Evolutionary conservation across 306 rosid genomes (phyloP), one percentile per base, ranked within the genome.

Genomic region (Datisca glomerata): DNA sequence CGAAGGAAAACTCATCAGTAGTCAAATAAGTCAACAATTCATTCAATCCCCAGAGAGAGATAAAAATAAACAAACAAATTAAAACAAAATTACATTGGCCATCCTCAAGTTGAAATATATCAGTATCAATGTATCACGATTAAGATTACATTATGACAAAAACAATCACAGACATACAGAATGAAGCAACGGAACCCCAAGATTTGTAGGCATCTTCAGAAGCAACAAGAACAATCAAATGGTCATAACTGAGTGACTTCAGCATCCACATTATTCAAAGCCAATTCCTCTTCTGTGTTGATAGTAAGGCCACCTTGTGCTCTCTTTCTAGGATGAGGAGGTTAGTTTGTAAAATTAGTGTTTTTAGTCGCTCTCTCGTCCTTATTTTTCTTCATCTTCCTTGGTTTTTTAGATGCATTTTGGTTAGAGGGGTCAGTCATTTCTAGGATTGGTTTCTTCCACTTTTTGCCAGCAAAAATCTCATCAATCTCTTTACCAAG

Each of bases 221-320:
- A 80, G 76, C 86, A 80, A 53, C 86, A 80, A 41, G 74, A 59
- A 40, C 93, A 80, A 66, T 80, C 93, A 61, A 80, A 80, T 27
- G 93, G 93, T 44, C 82, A 80, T 12, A 76, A 72, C 2, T 70
- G 61, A 7, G 93, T 80, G 61, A 21, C 52, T 49, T 86, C 93
- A 32, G 74, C 93, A 52, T 70, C 73, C 2, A 41, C 49, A 2
- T 64, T 80, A 57, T 11, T 37, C 34, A 73, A 18, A 41, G 75
- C 53, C 63, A 81, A 59, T 53, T 76, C 86, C 28, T 81, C 83
- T 54, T 76, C 82, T 5, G 69, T 53, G 61, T 61, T 76, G 41
- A 81, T 16, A 38, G 69, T 9, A 47, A 81, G 42, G 11, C 86
- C 85, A 41, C 75, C 86, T 14, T 43, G 48, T 3, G 68, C 67